phyloP scores from a whole-genome alignment of 139 green algal species.

The Chlorella ohadii region DNA sequence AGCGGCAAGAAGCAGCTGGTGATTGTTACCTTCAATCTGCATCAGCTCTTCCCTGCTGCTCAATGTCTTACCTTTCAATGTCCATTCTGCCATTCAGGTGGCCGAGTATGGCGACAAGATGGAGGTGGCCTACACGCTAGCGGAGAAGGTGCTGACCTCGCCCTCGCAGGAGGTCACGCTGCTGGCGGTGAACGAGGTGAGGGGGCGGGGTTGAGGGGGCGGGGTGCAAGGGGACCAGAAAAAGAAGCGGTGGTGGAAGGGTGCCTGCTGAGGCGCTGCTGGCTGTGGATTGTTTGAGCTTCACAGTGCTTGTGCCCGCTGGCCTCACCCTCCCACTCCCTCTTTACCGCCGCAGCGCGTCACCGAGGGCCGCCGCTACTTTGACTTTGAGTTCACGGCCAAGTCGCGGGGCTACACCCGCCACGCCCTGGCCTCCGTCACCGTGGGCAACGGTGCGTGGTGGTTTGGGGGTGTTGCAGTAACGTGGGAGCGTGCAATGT shows the following conservation, averaged over 20 bases:
- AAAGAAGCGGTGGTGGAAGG: no score
- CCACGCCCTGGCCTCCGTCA: constrained; percentile 82
- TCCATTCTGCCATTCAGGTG: no score
- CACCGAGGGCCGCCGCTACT: constrained; percentile 87
- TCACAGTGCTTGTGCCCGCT: no score
- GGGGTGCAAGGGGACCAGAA: no score
- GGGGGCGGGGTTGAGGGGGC: neutral
- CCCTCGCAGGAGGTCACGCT: constrained; percentile 82
- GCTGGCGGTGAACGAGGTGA: constrained; percentile 66
- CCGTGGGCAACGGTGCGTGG: constrained; percentile 71
- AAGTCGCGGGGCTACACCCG: constrained; percentile 76
- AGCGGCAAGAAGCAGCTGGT: no score
- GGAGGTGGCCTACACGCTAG: constrained; percentile 51
- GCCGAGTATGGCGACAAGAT: constrained; percentile 82
- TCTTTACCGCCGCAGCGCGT: constrained; percentile 52
- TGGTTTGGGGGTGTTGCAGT: neutral
- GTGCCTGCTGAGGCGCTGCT: neutral
- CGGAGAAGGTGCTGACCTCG: constrained; percentile 69
- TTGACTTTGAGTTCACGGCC: constrained; percentile 92
- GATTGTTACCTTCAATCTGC: no score
- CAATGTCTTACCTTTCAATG: no score
- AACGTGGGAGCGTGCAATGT: no score
- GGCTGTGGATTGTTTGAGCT: no score
- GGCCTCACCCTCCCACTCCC: neutral
- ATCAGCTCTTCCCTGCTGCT: no score